Evolutionary conservation across 345 rosid species (phyloP), one percentile per base, ranked within the genome.

Genomic region (Turnera subulata): DNA sequence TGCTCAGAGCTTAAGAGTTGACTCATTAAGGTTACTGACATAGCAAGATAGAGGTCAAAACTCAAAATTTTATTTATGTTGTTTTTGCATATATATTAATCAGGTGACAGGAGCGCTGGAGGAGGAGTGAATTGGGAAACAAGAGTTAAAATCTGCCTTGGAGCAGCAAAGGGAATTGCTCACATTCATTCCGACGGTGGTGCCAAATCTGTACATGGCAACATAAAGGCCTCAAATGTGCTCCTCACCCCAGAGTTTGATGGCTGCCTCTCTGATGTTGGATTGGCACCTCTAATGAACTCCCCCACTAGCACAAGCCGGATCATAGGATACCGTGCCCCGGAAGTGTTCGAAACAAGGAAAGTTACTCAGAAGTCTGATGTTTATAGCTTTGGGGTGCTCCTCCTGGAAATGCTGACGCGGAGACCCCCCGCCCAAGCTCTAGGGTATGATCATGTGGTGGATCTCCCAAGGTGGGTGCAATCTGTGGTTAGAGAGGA

Each of bases 381-480:
- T 40, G 89, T 89, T 17, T 89, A 84, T 55, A 89, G 94, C 78
- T 89, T 85, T 9, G 96, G 96, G 12, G 94, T 89, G 18, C 82
- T 89, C 42, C 76, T 89, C 40, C 85, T 85, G 1, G 96, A 89
- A 50, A 76, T 89, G 85, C 68, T 89, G 54, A 89, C 96, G 0
- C 87, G 91, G 11, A 86, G 85, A 63, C 75, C 84, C 13, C 96
- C 96, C 8, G 67, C 81, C 40, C 84, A 79, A 38, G 73, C 69
- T 33, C 76, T 79, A 1, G 96, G 84, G 33, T 81, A 65, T 0
- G 85, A 82, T 19, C 80, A 81, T 17, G 76, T 84, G 10, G 59
- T 77, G 19, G 94, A 86, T 71, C 85, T 89, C 2, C 94, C 91
- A 4, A 84, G 96, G 58, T 89, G 94, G 94, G 96, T 89, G 29